Evolutionary conservation across 2,329 filamentous ascomycete species (phyloP).

Genomic region (Drechslerella dactyloides): DNA sequence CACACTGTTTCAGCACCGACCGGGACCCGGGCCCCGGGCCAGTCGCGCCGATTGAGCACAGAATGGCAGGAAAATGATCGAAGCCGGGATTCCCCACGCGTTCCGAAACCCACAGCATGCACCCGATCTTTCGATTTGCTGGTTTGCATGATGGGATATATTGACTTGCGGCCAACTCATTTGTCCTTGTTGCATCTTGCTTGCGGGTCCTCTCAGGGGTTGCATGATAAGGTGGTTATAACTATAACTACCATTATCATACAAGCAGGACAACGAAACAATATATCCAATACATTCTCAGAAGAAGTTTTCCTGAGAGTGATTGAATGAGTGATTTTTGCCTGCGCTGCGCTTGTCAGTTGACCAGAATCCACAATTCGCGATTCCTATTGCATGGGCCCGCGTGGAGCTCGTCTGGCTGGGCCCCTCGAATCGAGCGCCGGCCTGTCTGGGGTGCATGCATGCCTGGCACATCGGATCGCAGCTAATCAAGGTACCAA

Average conservation of each 20-base stretch:
- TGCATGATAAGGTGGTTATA: neutral
- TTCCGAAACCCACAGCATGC: conserved; percentile 15
- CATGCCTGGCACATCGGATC: too few relatives aligned
- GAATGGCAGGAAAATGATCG: too few relatives aligned
- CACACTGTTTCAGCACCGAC: conserved; percentile 42
- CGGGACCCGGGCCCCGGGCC: conserved; percentile 10
- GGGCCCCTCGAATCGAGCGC: neutral
- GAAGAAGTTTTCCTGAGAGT: neutral
- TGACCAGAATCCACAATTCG: neutral
- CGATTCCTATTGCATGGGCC: conserved; percentile 4
- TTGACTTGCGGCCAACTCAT: neutral
- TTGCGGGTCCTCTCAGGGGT: neutral
- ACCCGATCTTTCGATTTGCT: neutral
- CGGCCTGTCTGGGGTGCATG: neutral
- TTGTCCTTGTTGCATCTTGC: conserved; percentile 1
- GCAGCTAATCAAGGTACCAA: too few relatives aligned
- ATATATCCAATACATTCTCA: neutral
- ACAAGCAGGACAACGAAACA: neutral
- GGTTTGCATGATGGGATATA: neutral
- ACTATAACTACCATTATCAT: neutral
- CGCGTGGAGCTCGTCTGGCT: conserved; percentile 8
- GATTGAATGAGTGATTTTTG: neutral
- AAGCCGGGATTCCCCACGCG: conserved; percentile 13
- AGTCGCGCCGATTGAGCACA: conserved; percentile 9
- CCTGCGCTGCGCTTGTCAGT: neutral